Percentiles rank a stretch among this genome's conserved stretches.
These are phyloP conservation scores for Smittium culicis DNA, from an alignment of 371 early-diverging fungal genomes.

Conservation along the genomic window DNA sequence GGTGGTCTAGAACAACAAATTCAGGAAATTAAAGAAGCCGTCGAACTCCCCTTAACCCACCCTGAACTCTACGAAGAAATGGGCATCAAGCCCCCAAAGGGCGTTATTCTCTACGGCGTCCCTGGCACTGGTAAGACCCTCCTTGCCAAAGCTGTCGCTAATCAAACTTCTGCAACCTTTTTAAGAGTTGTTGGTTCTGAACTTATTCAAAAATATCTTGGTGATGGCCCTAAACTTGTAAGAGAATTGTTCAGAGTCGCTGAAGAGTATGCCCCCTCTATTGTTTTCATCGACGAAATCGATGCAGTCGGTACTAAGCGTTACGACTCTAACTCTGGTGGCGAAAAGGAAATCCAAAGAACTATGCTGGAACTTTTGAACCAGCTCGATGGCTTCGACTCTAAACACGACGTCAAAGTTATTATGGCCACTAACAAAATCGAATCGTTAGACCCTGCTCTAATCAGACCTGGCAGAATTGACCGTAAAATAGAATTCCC, in stretches of 20 bases:
- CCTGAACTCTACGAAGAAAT: slow-evolving; percentile 99
- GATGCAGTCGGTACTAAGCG: slow-evolving; percentile 99
- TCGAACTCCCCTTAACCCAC: slow-evolving; percentile 98
- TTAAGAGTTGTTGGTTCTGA: slow-evolving; percentile 99
- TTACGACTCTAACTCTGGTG: slow-evolving; percentile 96
- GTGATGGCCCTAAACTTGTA: slow-evolving; percentile 99
- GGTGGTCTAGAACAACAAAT: slow-evolving; percentile 99
- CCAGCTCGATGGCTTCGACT: slow-evolving; percentile 99
- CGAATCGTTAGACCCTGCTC: slow-evolving; percentile 97
- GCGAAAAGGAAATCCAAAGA: slow-evolving; percentile 97
- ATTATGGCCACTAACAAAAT: slow-evolving; percentile 99
- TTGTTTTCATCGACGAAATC: slow-evolving; percentile 99
- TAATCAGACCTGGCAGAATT: slow-evolving; percentile 99
- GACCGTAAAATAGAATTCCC: slow-evolving; percentile 99
- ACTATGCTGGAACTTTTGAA: slow-evolving; percentile 99
- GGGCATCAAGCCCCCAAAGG: slow-evolving; percentile 99
- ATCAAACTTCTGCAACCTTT: slow-evolving; percentile 99
- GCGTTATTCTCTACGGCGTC: slow-evolving; percentile 98
- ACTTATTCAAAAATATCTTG: slow-evolving; percentile 99
- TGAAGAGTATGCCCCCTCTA: slow-evolving; percentile 97
- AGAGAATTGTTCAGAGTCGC: slow-evolving; percentile 99
- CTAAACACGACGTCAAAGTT: slow-evolving; percentile 98
- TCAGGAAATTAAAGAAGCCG: slow-evolving; percentile 99
- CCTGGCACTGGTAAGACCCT: slow-evolving; percentile 99
- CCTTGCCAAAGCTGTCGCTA: slow-evolving; percentile 99